Conservation (phyloP, 2,329 filamentous ascomycete species). For the Sclerotinia borealis region DNA sequence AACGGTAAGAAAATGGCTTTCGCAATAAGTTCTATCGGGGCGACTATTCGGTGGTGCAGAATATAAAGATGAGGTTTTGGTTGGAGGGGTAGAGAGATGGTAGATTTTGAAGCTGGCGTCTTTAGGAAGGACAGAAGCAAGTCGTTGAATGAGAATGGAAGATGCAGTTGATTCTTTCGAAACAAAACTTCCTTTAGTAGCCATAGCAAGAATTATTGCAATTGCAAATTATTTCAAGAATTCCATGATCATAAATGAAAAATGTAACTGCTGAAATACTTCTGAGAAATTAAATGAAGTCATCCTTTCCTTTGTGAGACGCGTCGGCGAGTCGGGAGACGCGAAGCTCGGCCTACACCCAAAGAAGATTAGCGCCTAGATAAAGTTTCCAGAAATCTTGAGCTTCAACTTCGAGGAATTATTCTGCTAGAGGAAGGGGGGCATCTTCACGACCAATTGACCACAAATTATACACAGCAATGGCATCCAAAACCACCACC, state of each 20-base stretch:
- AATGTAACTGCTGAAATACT: neutral
- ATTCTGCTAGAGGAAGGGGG: conserved; percentile 6
- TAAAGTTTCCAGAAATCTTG: conserved; percentile 12
- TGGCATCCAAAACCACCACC: conserved; percentile 44
- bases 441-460: neutral
- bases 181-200: conserved; percentile 22
- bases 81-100: conserved; percentile 82
- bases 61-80: conserved; percentile 68
- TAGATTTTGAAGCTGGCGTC: conserved; percentile 61
- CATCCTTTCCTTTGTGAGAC: conserved; percentile 11
- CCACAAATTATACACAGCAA: conserved; percentile 21
- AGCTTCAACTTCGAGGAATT: conserved; percentile 12
- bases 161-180: conserved; percentile 23
- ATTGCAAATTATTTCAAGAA: neutral
- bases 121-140: conserved; percentile 43
- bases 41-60: conserved; percentile 66
- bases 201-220: conserved; percentile 27
- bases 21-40: conserved; percentile 74
- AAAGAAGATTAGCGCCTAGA: conserved; percentile 13
- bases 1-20: conserved; percentile 71
- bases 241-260: conserved; percentile 15
- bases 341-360: conserved; percentile 4
- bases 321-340: conserved; percentile 16
- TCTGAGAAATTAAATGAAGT: neutral
- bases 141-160: conserved; percentile 26